Percentiles rank a stretch among this genome's conserved stretches.
phyloP scores from a whole-genome alignment of 2,329 filamentous ascomycete genomes.

The Cytospora mali region DNA sequence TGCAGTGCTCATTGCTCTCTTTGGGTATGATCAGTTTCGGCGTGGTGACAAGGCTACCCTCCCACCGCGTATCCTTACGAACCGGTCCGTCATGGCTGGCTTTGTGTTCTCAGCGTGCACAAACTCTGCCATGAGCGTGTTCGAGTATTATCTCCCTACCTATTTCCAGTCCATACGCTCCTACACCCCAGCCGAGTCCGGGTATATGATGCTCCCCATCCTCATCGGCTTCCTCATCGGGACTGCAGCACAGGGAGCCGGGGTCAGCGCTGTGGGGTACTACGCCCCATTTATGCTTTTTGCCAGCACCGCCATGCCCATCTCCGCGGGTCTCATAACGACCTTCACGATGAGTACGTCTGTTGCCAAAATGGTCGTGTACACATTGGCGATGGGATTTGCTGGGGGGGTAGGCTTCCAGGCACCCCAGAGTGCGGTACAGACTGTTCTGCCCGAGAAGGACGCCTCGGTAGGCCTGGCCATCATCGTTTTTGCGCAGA shows the following conservation, averaged over 20 bases:
- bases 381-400: constrained; percentile 15
- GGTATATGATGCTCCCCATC: constrained; percentile 42
- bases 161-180: constrained; percentile 45
- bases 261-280: constrained; percentile 38
- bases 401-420: constrained; percentile 22
- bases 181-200: constrained; percentile 36
- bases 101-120: constrained; percentile 38
- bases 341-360: constrained; percentile 16
- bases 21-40: constrained; percentile 38
- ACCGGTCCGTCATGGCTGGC: constrained; percentile 37
- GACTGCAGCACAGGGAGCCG: constrained; percentile 39
- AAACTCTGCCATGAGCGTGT: constrained; percentile 19
- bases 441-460: constrained; percentile 16
- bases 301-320: constrained; percentile 18
- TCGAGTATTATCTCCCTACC: constrained; percentile 42
- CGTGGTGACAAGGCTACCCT: constrained; percentile 39
- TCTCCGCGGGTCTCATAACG: constrained; percentile 22
- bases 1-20: constrained; percentile 31
- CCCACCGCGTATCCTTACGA: constrained; percentile 28
- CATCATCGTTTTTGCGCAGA: constrained; percentile 38
- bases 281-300: constrained; percentile 25
- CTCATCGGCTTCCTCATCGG: constrained; percentile 40
- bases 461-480: constrained; percentile 2
- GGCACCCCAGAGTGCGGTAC: constrained; percentile 24
- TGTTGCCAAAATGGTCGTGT: constrained; percentile 20